Percentiles rank a stretch among this genome's conserved stretches.
Evolutionary conservation across 1,139 yeast species (phyloP).

Genomic region (Hansenula sp.): DNA sequence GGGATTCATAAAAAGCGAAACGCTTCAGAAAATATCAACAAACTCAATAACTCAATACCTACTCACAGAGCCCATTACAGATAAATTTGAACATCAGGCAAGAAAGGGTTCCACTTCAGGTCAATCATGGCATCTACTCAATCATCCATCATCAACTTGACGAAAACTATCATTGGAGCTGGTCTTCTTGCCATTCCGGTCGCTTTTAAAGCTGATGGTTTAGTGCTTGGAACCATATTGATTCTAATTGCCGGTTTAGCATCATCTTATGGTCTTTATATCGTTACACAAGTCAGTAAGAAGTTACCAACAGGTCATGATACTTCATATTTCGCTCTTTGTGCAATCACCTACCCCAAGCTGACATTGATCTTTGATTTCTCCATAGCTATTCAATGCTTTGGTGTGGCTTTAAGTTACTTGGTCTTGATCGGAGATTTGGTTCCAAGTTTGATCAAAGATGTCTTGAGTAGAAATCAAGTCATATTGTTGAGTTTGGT

Average conservation of each 20-base stretch:
- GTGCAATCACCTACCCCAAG: conserved; percentile 82
- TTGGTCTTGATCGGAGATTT: conserved; percentile 87
- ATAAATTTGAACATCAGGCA: too few relatives aligned
- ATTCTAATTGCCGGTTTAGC: conserved; percentile 72
- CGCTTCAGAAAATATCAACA: conserved; percentile 1
- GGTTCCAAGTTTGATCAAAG: conserved; percentile 62
- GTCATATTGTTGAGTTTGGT: conserved; percentile 69
- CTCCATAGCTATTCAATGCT: conserved; percentile 87
- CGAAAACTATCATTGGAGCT: conserved; percentile 82
- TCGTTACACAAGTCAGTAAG: conserved; percentile 72
- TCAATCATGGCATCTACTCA: conserved; percentile 20
- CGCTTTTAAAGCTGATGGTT: conserved; percentile 84
- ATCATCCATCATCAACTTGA: conserved; percentile 56
- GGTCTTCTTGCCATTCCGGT: conserved; percentile 92
- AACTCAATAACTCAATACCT: too few relatives aligned
- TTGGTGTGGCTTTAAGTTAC: conserved; percentile 90
- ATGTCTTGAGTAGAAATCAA: conserved; percentile 32
- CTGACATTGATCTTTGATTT: conserved; percentile 78
- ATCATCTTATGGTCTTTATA: conserved; percentile 74
- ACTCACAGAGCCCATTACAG: too few relatives aligned
- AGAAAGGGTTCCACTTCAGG: too few relatives aligned
- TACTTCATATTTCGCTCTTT: conserved; percentile 83
- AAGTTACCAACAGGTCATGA: conserved; percentile 60
- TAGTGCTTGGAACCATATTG: conserved; percentile 61
- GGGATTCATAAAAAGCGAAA: not conserved